Base-by-base conservation (phyloP, 495 filamentous ascomycete species). In the Aspergillus campestris region DNA sequence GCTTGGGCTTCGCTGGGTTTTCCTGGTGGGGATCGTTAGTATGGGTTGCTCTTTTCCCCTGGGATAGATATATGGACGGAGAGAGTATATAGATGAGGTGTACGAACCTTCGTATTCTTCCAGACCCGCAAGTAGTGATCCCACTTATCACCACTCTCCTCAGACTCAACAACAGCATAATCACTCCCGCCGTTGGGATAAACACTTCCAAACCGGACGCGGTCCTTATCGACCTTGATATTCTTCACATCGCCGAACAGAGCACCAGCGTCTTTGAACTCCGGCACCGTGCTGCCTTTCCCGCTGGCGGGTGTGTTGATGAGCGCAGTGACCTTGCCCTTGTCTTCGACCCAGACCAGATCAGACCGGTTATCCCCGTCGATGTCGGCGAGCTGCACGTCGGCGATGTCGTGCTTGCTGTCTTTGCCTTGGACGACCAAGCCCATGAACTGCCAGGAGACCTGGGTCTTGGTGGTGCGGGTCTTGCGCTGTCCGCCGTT, bases 281-380 rank as follows among this genome's bases (percentile, higher is more conserved):
- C 34, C 37, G 38, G 38, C 38, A 8, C 47, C 14, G 15, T 31
- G 15, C 38, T 36, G 40, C 48, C 56, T 27, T 47, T 50, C 9
- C 27, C 6, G 41, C 34, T 40, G 28, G 57, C 51, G 3, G 59
- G 54, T n/a, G 49, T 36, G 47, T 65, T 62, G 44, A 49, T 61
- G 11, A 38, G 62, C 3, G 51, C 57, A 9, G 12, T 41, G 9
- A 38, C 52, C 14, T 49, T 38, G 15, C 59, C 59, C 10, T 39
- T 47, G 9, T 54, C 48, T 13, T 48, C 43, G n/a, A 67, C 36
- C 52, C 57, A 67, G 24, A 57, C 39, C 55, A 50, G 59, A 31
- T 67, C 63, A 27, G 45, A 50, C 14, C 63, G 48, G 24, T 40
- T 45, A 31, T 67, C 60, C 7, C 61, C 61, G 39, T 67, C 64